These are phyloP conservation scores for Xylaria sp. DNA, from an alignment of 2,329 filamentous ascomycete species.

Conservation along the genomic window DNA sequence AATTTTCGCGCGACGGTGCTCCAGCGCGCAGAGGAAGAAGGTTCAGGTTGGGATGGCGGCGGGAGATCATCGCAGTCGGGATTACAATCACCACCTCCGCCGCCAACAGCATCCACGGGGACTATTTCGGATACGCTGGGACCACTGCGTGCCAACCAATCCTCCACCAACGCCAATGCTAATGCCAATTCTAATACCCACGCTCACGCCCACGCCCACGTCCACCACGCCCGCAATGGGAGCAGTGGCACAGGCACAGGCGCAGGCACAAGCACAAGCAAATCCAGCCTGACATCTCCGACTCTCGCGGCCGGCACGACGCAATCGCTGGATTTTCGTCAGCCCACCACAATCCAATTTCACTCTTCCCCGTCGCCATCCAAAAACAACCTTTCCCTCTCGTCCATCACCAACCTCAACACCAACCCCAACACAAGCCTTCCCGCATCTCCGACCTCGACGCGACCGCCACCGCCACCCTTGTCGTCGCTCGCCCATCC, in stretches of 20 bases:
- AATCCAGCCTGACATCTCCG: conserved; percentile 33
- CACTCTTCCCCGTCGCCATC: conserved; percentile 26
- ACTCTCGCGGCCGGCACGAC: conserved; percentile 30
- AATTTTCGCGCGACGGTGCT: conserved; percentile 36
- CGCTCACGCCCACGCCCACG: conserved; percentile 7
- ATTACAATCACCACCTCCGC: background rate
- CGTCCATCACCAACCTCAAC: conserved; percentile 32
- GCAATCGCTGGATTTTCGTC: conserved; percentile 38
- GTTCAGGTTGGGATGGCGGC: conserved; percentile 16
- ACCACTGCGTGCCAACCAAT: conserved; percentile 23
- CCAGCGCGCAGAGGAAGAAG: conserved; percentile 24
- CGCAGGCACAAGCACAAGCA: conserved; percentile 14
- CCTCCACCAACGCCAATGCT: conserved; percentile 19
- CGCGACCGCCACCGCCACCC: conserved; percentile 28
- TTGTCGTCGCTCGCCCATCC: conserved; percentile 36
- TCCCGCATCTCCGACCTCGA: conserved; percentile 18
- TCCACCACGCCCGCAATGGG: conserved; percentile 14
- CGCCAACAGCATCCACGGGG: background rate
- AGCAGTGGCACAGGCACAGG: conserved; percentile 10
- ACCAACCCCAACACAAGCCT: conserved; percentile 14
- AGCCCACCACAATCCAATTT: conserved; percentile 33
- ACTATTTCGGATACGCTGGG: conserved; percentile 30
- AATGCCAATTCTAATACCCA: conserved; percentile 25
- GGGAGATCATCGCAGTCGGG: conserved; percentile 13
- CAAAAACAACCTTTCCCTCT: conserved; percentile 26